A percentile compares a stretch with the other conserved stretches of the same genome.
Conservation (phyloP, 139 green algal species). For the Chlamydomonas asymmetrica region DNA sequence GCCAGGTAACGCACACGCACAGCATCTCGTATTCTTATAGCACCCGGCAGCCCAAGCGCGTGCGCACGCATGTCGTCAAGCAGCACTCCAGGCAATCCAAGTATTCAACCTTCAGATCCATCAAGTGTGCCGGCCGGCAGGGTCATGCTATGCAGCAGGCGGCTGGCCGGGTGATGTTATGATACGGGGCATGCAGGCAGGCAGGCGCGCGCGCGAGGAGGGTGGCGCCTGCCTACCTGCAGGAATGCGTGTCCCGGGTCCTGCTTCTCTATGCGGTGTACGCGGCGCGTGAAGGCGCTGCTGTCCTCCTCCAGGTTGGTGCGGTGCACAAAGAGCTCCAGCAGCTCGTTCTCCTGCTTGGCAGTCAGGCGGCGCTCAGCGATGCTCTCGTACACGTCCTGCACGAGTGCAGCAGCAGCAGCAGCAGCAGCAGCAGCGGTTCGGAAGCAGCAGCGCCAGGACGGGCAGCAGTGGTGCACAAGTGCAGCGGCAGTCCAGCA, state of each 20-base stretch:
- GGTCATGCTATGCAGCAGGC: no score
- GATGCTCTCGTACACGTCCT: conserved; percentile 22
- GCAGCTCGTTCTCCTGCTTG: conserved; percentile 26
- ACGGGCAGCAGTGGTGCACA: neutral
- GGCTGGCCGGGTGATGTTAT: no score
- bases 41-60: no score
- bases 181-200: no score
- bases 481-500: neutral
- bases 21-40: no score
- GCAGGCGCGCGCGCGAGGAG: no score
- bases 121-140: no score
- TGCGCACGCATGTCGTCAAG: no score
- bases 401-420: conserved; percentile 19
- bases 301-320: neutral
- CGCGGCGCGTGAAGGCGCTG: conserved; percentile 8
- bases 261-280: conserved; percentile 7
- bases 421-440: neutral
- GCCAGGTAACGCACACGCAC: no score
- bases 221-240: no score
- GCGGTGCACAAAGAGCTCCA: neutral
- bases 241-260: conserved; percentile 24
- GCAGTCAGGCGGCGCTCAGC: conserved; percentile 17
- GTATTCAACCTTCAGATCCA: no score
- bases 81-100: no score
- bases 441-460: neutral